Evolutionary conservation across 202 grass and related monocot species (phyloP).

Genomic region (Zoysia matrella): DNA sequence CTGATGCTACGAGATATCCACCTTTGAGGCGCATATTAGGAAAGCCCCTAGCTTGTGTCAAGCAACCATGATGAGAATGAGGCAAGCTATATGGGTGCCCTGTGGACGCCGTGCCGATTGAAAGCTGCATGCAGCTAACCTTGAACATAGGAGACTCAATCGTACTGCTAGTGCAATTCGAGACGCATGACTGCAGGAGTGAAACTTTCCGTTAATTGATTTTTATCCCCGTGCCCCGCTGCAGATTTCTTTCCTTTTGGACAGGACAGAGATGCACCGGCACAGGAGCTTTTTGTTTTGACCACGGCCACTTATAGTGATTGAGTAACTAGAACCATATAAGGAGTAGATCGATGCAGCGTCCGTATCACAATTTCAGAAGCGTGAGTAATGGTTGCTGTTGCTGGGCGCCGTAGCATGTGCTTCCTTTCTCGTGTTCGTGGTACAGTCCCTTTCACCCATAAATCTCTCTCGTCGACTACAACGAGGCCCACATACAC

Average conservation of each 20-base stretch:
- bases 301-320: not conserved
- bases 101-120: not conserved
- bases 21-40: slow-evolving; percentile 36
- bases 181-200: not conserved
- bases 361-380: not conserved
- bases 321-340: too few relatives aligned
- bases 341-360: not conserved
- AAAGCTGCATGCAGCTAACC: not conserved
- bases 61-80: not conserved
- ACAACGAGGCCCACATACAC: not conserved
- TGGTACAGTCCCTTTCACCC: slow-evolving; percentile 28
- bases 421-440: not conserved
- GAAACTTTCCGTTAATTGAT: not conserved
- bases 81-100: slow-evolving; percentile 12
- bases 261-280: not conserved
- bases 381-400: not conserved
- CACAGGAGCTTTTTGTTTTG: not conserved
- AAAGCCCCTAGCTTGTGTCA: slow-evolving; percentile 8
- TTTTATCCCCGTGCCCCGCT: not conserved
- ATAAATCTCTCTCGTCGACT: slow-evolving; percentile 16
- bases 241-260: not conserved
- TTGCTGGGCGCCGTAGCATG: not conserved
- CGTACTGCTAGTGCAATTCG: not conserved
- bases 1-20: slow-evolving; percentile 36
- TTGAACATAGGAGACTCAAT: not conserved